A percentile compares a stretch with the other conserved stretches of the same genome.
These are phyloP conservation scores for Acephala macrosclerotiorum DNA, from an alignment of 2,329 filamentous ascomycete genomes.

Conservation along the genomic window DNA sequence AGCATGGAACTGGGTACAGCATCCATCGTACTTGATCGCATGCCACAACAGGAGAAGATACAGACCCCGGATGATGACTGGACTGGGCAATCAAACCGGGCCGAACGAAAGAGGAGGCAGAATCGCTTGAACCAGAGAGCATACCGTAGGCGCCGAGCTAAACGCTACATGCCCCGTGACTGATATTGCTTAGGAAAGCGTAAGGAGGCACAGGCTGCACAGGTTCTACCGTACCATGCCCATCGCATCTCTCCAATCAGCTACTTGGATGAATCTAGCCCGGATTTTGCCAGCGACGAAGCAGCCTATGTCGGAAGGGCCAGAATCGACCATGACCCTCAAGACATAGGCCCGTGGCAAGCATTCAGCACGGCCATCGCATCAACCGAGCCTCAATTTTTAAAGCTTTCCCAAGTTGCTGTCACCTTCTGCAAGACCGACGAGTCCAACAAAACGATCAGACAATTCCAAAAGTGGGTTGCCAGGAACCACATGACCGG, in stretches of 20 bases:
- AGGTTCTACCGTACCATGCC: not conserved
- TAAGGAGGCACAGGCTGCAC: conserved; percentile 11
- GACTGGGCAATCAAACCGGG: conserved; percentile 34
- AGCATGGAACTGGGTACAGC: not conserved
- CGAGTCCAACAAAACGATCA: not conserved
- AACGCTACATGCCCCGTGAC: not conserved
- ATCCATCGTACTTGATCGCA: conserved; percentile 1
- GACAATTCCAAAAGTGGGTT: conserved; percentile 15
- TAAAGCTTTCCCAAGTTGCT: conserved; percentile 2
- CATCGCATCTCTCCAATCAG: not conserved
- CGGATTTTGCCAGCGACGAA: not conserved
- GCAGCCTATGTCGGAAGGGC: not conserved
- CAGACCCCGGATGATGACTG: conserved; percentile 34
- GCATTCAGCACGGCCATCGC: conserved; percentile 8
- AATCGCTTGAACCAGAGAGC: conserved; percentile 38
- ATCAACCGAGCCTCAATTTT: not conserved
- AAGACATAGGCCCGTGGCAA: conserved; percentile 13
- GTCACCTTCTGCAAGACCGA: not conserved
- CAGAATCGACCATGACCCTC: not conserved
- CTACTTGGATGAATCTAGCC: not conserved
- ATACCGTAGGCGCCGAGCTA: conserved; percentile 12
- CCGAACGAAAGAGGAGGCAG: conserved; percentile 33
- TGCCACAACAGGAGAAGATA: conserved; percentile 8
- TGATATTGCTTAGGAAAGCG: conserved; percentile 1
- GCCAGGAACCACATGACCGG: conserved; percentile 16